Percentiles rank a stretch among this genome's conserved stretches.
phyloP scores from a whole-genome alignment of 2,329 filamentous ascomycete genomes.

The Apiospora saccharicola region DNA sequence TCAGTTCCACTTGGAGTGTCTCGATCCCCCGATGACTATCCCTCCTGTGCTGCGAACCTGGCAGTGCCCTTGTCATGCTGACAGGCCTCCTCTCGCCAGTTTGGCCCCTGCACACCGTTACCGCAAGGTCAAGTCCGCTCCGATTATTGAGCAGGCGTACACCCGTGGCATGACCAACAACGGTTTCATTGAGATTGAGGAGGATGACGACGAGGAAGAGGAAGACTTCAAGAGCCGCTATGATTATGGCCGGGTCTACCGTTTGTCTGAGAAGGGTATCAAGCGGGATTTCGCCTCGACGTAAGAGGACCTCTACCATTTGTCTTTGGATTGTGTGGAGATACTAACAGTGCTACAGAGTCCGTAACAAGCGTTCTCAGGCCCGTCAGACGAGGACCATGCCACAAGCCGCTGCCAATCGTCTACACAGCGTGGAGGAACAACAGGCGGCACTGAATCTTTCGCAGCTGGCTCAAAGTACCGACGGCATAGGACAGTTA shows the following conservation, averaged over 20 bases:
- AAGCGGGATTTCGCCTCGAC: conserved; percentile 76
- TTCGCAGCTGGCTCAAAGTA: conserved; percentile 60
- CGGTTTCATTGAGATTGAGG: conserved; percentile 74
- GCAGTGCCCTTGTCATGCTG: conserved; percentile 88
- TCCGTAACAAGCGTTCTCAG: conserved; percentile 39
- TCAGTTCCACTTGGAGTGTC: conserved; percentile 91
- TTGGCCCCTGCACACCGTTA: conserved; percentile 68
- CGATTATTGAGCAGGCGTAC: conserved; percentile 59
- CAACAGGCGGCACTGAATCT: conserved; percentile 73
- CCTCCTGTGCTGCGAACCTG: conserved; percentile 81
- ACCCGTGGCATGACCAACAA: conserved; percentile 74
- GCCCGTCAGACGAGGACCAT: conserved; percentile 26
- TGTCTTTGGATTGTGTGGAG: conserved; percentile 3
- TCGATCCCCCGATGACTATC: conserved; percentile 82
- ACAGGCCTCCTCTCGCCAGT: conserved; percentile 70
- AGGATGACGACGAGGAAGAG: conserved; percentile 63
- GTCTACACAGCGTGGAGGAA: conserved; percentile 59
- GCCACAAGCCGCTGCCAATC: not conserved
- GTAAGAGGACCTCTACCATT: conserved; percentile 49
- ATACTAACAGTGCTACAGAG: conserved; percentile 37
- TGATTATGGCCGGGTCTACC: conserved; percentile 70
- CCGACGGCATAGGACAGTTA: conserved; percentile 60
- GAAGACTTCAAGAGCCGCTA: conserved; percentile 64
- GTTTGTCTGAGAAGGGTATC: conserved; percentile 69
- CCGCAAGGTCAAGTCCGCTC: conserved; percentile 65